Conservation (phyloP, 2,329 filamentous ascomycete species). For the Aureobasidium vineae region DNA sequence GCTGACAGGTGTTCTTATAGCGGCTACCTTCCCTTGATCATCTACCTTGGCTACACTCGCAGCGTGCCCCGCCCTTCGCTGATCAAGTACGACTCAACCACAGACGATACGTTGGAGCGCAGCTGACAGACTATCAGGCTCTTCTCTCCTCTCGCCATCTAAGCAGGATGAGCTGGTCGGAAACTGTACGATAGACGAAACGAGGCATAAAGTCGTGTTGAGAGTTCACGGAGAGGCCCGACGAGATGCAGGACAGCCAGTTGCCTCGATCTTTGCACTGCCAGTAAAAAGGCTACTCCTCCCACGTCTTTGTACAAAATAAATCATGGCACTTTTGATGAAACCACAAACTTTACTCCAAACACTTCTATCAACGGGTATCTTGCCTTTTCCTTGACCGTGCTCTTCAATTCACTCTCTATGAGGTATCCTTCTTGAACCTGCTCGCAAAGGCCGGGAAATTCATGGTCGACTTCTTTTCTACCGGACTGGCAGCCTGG, state of each 20-base stretch:
- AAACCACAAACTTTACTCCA: background rate
- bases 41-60: slow-evolving; percentile 95
- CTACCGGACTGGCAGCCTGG: slow-evolving; percentile 26
- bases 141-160: slow-evolving; percentile 32
- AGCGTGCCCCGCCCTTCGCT: slow-evolving; percentile 86
- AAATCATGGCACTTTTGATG: slow-evolving; percentile 17
- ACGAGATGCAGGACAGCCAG: slow-evolving; percentile 8
- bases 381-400: background rate
- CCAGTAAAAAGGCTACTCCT: background rate
- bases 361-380: slow-evolving; percentile 2
- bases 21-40: slow-evolving; percentile 93
- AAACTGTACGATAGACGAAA: slow-evolving; percentile 22
- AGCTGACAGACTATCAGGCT: slow-evolving; percentile 27
- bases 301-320: slow-evolving; percentile 16
- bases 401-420: background rate
- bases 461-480: slow-evolving; percentile 27
- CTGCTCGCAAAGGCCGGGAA: slow-evolving; percentile 29
- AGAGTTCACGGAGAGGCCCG: background rate
- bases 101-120: too few species aligned
- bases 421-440: slow-evolving; percentile 26
- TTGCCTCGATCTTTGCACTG: background rate
- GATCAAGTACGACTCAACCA: slow-evolving; percentile 67
- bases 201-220: background rate
- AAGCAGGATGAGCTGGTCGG: slow-evolving; percentile 9
- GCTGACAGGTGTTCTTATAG: slow-evolving; percentile 46